Evolutionary conservation across 192 early-diverging fungal species (phyloP), one percentile per base, ranked within the genome.

Genomic region (Coemansia erecta): DNA sequence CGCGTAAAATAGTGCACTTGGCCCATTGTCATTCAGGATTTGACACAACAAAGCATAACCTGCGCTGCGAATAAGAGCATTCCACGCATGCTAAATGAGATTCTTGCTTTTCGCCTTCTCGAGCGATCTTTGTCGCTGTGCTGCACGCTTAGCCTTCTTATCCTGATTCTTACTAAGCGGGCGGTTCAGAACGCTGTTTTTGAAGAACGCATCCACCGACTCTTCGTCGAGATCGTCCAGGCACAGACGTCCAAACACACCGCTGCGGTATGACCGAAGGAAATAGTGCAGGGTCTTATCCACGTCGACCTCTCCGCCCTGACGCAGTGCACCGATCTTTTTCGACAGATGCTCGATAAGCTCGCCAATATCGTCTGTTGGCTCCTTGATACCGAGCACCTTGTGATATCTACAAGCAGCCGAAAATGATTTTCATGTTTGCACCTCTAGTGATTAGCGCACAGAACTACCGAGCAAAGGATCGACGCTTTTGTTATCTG

Each of bases 221-320:
- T 71, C 66, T 6, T 61, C 62, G 4, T 75, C 78, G 14, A 92
- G 57, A 43, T 94, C 90, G 64, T 98, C 96, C 81, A 97, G 72
- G 3, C 91, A 94, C 46, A 89, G 69, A 6, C 59, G 76, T 0
- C 96, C 96, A 40, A 94, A 80, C 60, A 81, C 85, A 18, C 96
- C 96, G 18, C 85, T 64, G n/a, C 94, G 87, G 81, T 87, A 98
- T 40, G 87, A 74, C 31, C 86, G 82, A 9, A 96, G 51, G 72
- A 95, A 85, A 53, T 85, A 86, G 26, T 82, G 81, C 0, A 90
- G 84, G 1, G 92, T 88, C 55, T 81, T 77, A 19, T 84, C 81
- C 5, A 82, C 37, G 58, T 94, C 89, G 19, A 79, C 68, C 42
- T 86, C 83, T 5, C 88, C 85, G 39, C 84, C 85, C 33, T 84